Evolutionary conservation across 2,329 filamentous ascomycete species (phyloP).

Genomic region (Penicillium carneum): DNA sequence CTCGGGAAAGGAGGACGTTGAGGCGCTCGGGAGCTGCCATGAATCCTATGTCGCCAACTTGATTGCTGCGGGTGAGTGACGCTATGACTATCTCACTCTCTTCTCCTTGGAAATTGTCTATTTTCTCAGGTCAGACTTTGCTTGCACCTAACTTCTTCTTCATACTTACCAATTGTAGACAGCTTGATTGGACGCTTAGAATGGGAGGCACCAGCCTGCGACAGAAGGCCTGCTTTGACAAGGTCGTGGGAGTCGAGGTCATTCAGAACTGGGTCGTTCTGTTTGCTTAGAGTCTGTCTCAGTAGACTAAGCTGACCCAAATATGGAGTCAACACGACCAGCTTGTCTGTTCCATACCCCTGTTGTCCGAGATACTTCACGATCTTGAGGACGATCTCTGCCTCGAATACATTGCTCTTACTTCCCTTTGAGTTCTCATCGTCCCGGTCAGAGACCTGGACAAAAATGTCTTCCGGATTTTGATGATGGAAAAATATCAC

Average conservation of each 20-base stretch:
- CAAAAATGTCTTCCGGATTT: conserved; percentile 59
- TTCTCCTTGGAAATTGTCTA: conserved; percentile 81
- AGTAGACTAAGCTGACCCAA: conserved; percentile 71
- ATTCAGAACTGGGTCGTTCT: conserved; percentile 71
- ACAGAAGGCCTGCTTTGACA: conserved; percentile 67
- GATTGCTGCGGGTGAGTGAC: conserved; percentile 72
- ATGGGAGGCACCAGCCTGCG: conserved; percentile 59
- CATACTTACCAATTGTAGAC: conserved; percentile 70
- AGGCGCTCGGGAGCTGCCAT: conserved; percentile 70
- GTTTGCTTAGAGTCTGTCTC: conserved; percentile 58
- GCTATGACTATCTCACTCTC: conserved; percentile 76
- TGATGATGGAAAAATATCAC: conserved; percentile 73
- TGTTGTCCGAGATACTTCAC: conserved; percentile 75
- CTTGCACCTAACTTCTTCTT: neutral
- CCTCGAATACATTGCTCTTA: conserved; percentile 72
- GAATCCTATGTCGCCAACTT: conserved; percentile 71
- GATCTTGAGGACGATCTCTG: conserved; percentile 68
- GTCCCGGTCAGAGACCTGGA: conserved; percentile 56
- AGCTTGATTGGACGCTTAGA: conserved; percentile 64
- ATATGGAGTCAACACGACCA: conserved; percentile 76
- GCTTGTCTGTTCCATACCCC: conserved; percentile 69
- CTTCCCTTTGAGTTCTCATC: conserved; percentile 61
- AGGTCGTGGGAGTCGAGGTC: conserved; percentile 73
- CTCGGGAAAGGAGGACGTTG: conserved; percentile 74
- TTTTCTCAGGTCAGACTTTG: conserved; percentile 7